A percentile compares a stretch with the other conserved stretches of the same genome.
These are phyloP conservation scores for Crithidia sp. DNA, from an alignment of 208 protist genomes.

Conservation along the genomic window DNA sequence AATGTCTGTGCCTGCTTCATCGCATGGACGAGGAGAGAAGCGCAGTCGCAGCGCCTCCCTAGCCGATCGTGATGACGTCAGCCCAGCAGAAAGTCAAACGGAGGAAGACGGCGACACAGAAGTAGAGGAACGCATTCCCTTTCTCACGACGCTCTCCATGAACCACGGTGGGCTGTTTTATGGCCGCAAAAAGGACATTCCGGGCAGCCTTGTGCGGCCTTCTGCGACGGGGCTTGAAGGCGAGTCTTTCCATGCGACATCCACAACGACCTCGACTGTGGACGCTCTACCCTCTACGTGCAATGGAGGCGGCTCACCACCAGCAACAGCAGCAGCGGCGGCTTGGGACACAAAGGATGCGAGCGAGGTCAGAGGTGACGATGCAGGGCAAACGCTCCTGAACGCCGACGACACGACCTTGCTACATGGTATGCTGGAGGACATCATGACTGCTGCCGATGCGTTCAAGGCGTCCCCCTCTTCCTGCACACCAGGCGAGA, in stretches of 20 bases:
- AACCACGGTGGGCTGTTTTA: constrained; percentile 22
- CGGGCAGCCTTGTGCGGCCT: not conserved
- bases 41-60: constrained; percentile 8
- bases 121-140: constrained; percentile 39
- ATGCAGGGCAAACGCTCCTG: no score
- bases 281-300: no score
- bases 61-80: not conserved
- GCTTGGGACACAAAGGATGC: no score
- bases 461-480: not conserved
- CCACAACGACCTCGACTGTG: no score
- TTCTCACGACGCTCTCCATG: constrained; percentile 46
- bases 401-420: constrained; percentile 10
- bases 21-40: not conserved
- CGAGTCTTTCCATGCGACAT: no score
- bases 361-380: no score
- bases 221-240: no score
- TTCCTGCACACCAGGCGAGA: constrained; percentile 2
- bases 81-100: no score
- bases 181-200: not conserved
- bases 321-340: no score
- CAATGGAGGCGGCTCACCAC: no score
- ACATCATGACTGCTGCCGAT: constrained; percentile 22
- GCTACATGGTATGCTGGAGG: constrained; percentile 22
- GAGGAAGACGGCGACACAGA: not conserved
- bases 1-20: not conserved